Conservation (phyloP, 805 yeast species). For the Metschnikowia corniflorae region DNA sequence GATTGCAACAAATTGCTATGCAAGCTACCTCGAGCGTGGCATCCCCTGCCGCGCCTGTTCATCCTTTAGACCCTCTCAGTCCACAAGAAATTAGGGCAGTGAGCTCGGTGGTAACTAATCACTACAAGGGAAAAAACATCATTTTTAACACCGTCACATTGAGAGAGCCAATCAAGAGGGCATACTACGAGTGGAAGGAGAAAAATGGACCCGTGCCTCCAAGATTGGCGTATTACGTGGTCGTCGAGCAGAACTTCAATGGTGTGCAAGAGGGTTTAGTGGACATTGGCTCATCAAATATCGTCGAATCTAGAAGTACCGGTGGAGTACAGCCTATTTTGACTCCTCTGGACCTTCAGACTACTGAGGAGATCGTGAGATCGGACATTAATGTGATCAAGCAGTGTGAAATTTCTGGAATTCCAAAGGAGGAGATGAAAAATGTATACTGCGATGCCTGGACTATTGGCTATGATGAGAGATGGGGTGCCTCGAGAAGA, state of each 20-base stretch:
- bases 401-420: constrained; percentile 68
- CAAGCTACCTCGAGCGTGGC: constrained; percentile 56
- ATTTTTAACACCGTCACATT: constrained; percentile 67
- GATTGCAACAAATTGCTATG: constrained; percentile 59
- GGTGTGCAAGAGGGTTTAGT: constrained; percentile 74
- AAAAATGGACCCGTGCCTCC: constrained; percentile 59
- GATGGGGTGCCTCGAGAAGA: constrained; percentile 75
- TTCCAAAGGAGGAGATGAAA: constrained; percentile 59
- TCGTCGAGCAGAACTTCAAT: constrained; percentile 52
- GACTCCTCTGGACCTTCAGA: constrained; percentile 62
- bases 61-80: constrained; percentile 71
- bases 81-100: constrained; percentile 59
- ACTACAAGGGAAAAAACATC: constrained; percentile 44
- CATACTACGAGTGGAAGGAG: constrained; percentile 64
- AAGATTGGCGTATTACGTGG: constrained; percentile 63
- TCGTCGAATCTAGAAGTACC: constrained; percentile 45
- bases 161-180: constrained; percentile 65
- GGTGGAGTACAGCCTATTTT: constrained; percentile 72
- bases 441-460: constrained; percentile 63
- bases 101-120: constrained; percentile 47
- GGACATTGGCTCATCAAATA: constrained; percentile 47
- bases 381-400: constrained; percentile 67
- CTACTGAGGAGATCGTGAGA: constrained; percentile 63
- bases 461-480: constrained; percentile 69
- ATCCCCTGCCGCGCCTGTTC: constrained; percentile 54